Evolutionary conservation across 345 rosid species (phyloP).

Genomic region (Passiflora organensis): DNA sequence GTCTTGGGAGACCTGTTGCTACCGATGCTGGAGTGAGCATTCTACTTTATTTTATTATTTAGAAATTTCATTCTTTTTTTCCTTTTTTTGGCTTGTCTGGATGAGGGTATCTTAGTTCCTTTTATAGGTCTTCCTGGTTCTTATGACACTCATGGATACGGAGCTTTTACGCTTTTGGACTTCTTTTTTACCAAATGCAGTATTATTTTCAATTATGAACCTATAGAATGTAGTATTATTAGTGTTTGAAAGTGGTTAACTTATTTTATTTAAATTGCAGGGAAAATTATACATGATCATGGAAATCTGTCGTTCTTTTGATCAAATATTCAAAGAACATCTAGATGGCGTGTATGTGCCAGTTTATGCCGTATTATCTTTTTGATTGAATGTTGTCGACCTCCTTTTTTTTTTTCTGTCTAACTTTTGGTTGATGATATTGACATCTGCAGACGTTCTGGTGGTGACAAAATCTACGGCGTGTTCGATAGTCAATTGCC

Average conservation of each 20-base stretch:
- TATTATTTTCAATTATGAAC: too few relatives aligned
- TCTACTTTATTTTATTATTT: slow-evolving; percentile 7
- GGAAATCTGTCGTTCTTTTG: slow-evolving; percentile 93
- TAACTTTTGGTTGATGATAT: slow-evolving; percentile 10
- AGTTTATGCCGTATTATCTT: background rate
- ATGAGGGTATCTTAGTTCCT: too few relatives aligned
- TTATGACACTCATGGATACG: too few relatives aligned
- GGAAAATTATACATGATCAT: slow-evolving; percentile 86
- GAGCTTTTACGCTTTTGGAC: background rate
- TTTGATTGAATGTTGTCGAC: background rate
- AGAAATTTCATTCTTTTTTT: slow-evolving; percentile 1
- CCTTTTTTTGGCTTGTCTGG: background rate
- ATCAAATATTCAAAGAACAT: slow-evolving; percentile 89
- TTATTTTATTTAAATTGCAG: slow-evolving; percentile 34
- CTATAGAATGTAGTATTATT: background rate
- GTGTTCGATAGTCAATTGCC: slow-evolving; percentile 92
- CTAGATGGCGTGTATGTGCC: slow-evolving; percentile 74
- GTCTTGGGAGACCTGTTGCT: slow-evolving; percentile 90
- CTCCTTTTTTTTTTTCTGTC: background rate
- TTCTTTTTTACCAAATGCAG: background rate
- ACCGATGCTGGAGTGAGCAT: slow-evolving; percentile 83
- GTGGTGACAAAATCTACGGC: slow-evolving; percentile 83
- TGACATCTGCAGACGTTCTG: slow-evolving; percentile 66
- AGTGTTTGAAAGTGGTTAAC: background rate
- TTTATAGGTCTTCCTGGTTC: too few relatives aligned